Evolutionary conservation across 2,329 filamentous ascomycete genomes (phyloP).

Genomic region (Aspergillus pseudoterreus): DNA sequence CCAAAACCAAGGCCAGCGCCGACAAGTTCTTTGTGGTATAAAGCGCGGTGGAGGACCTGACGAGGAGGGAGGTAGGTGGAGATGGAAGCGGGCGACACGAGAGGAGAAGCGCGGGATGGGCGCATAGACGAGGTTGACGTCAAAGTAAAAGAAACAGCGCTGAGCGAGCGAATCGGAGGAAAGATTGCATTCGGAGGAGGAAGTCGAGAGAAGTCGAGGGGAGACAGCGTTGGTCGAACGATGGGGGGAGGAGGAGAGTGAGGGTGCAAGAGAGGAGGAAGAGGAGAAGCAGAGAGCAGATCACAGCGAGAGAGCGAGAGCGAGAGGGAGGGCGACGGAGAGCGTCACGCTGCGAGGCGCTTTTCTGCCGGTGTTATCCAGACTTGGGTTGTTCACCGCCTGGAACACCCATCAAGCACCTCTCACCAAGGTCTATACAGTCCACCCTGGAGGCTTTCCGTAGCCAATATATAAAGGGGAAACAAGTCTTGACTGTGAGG

Average conservation of each 20-base stretch:
- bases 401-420: conserved; percentile 1
- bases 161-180: conserved; percentile 5
- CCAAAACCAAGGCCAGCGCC: conserved; percentile 10
- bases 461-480: not conserved
- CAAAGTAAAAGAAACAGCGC: conserved; percentile 8
- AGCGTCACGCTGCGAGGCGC: conserved; percentile 10
- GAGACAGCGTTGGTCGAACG: conserved; percentile 10
- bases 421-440: not conserved
- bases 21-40: conserved; percentile 13
- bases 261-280: conserved; percentile 1
- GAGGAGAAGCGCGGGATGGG: conserved; percentile 26
- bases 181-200: conserved; percentile 3
- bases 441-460: too few relatives aligned
- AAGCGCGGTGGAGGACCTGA: conserved; percentile 4
- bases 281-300: not conserved
- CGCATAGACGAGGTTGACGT: conserved; percentile 28
- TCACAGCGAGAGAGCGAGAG: conserved; percentile 4
- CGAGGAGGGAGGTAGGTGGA: conserved; percentile 14
- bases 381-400: conserved; percentile 2
- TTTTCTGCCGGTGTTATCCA: conserved; percentile 15
- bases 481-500: not conserved
- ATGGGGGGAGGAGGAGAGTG: conserved; percentile 13
- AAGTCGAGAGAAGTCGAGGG: conserved; percentile 6
- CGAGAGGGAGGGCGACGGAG: conserved; percentile 4
- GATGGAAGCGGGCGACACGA: conserved; percentile 33